These are phyloP conservation scores for Fraxinus velutina DNA, from an alignment of 305 asterid species.

Conservation along the genomic window DNA sequence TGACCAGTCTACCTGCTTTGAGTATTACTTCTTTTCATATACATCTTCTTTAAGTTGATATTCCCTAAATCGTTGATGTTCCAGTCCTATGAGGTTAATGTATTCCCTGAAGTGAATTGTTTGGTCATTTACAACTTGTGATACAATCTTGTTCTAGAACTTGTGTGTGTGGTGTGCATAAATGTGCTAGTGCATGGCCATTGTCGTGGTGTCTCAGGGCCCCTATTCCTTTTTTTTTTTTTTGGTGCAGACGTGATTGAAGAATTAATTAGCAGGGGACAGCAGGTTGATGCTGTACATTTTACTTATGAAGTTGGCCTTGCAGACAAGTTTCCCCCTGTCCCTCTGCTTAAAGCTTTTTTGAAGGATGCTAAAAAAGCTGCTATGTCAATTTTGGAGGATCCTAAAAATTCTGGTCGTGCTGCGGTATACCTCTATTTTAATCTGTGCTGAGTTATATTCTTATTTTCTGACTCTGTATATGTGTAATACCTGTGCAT, in stretches of 20 bases:
- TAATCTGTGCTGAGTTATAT: neutral
- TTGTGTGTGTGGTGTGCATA: neutral
- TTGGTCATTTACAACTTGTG: neutral
- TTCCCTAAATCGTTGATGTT: neutral
- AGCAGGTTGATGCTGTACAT: slow-evolving; percentile 98
- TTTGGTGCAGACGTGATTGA: slow-evolving; percentile 71
- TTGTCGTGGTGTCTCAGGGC: slow-evolving; percentile 34
- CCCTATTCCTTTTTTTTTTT: slow-evolving; percentile 7
- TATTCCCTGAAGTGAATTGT: neutral
- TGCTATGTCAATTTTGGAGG: slow-evolving; percentile 67
- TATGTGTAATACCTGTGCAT: neutral
- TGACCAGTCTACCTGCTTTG: neutral
- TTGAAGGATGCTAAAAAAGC: slow-evolving; percentile 88
- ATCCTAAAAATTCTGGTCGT: slow-evolving; percentile 80
- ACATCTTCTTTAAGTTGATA: neutral
- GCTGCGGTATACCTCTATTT: slow-evolving; percentile 54
- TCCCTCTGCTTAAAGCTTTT: slow-evolving; percentile 84
- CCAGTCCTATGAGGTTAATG: neutral
- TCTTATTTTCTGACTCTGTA: neutral
- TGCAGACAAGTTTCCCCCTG: slow-evolving; percentile 74
- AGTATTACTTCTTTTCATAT: neutral
- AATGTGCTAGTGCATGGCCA: neutral
- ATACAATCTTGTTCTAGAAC: neutral
- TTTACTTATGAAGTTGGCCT: slow-evolving; percentile 92
- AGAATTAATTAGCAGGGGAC: slow-evolving; percentile 89